Evolutionary conservation across 495 filamentous ascomycete species (phyloP).

Genomic region (Neurospora sp.): DNA sequence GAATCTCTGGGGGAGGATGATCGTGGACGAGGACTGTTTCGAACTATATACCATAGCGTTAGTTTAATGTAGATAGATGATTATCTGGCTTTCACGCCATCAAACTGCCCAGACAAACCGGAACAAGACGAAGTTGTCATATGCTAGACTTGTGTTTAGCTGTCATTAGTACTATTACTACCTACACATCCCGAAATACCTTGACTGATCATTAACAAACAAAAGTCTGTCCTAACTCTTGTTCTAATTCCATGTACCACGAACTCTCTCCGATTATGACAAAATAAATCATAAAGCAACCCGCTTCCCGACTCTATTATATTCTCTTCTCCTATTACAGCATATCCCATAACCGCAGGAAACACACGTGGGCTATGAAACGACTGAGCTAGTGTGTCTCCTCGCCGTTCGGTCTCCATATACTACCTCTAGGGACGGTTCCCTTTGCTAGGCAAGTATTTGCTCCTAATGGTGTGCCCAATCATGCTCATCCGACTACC

Average conservation of each 20-base stretch:
- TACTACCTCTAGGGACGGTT: not conserved
- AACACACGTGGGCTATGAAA: not conserved
- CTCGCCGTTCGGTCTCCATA: not conserved
- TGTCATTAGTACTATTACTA: not conserved
- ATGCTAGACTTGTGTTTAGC: not conserved
- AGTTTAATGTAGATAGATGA: not conserved
- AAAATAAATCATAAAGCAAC: not conserved
- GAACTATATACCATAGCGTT: not conserved
- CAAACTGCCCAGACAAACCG: not conserved
- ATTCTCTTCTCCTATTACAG: not conserved
- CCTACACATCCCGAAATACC: not conserved
- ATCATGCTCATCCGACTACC: constrained; percentile 76
- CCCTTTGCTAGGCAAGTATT: constrained; percentile 24
- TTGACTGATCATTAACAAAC: not conserved
- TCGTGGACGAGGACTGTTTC: not conserved
- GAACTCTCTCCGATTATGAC: not conserved
- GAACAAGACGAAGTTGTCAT: not conserved
- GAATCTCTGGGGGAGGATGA: not conserved
- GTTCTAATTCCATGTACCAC: not conserved
- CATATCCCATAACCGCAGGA: not conserved
- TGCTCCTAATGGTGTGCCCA: constrained; percentile 50
- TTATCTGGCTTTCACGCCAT: not conserved
- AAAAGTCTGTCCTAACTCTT: not conserved
- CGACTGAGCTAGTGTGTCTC: not conserved
- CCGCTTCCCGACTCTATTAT: not conserved